Base-by-base conservation (phyloP, 257 asterid species). In the Asclepias syriaca region DNA sequence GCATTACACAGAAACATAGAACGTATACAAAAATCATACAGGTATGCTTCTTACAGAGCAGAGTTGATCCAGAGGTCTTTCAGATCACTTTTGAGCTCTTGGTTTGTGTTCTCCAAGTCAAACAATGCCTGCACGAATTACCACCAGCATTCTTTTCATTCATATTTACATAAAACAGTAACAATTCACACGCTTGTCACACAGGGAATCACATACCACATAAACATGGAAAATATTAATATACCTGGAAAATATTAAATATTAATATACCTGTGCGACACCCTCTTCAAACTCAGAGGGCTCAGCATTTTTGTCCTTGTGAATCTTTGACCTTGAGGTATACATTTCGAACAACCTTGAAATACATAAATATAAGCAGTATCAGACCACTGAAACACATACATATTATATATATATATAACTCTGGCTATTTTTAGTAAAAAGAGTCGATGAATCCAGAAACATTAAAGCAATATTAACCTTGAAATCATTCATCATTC, bases 231-330 rank as follows among this genome's bases (percentile, higher is more conserved):
- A 7, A 40, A 1, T n/a, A n/a, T n/a, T n/a, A n/a, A n/a, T n/a
- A n/a, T n/a, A 6, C 27, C 0, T 24, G 27, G 27, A 24, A 24
- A 24, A 24, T 24, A 43, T 43, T 43, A 43, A 43, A 19, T 50
- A 48, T 66, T 14, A 6, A 65, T 65, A 2, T n/a, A 66, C 98
- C 98, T 90, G 98, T 53, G 96, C 94, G 60, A 92, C 98, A 58
- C 83, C 82, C 86, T 83, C 89, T 81, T 90, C 98, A 68, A 92
- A 90, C 21, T 92, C 98, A 58, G 98, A 68, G 50, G 96, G 98
- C 74, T 92, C 98, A 65, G 89, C 96, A 72, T 74, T 87, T 87
- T 81, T 84, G 69, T 92, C 98, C 77, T 92, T 92, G 83, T 84
- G 94, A 53, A 92, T 90, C 82, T 92, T 90, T 59, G 84, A 87